These are phyloP conservation scores for Nicotiana tomentosiformis DNA, from an alignment of 257 asterid genomes.

Conservation along the genomic window DNA sequence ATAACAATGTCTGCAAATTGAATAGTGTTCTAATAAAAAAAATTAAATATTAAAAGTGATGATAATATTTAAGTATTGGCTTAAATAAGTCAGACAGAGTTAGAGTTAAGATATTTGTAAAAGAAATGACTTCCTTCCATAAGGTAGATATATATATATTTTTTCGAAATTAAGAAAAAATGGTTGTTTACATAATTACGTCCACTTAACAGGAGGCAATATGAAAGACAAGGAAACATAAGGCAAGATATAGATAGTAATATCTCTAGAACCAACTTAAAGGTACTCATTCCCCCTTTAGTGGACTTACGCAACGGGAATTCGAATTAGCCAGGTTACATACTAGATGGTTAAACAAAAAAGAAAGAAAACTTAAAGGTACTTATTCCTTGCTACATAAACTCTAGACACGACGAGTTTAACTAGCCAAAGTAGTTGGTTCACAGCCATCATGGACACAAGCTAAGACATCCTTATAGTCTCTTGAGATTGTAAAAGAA, in stretches of 20 bases:
- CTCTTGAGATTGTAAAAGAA: slow-evolving; percentile 1
- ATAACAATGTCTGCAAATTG: too few relatives aligned
- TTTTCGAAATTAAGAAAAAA: neutral
- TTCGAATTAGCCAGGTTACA: neutral
- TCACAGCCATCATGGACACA: slow-evolving; percentile 6
- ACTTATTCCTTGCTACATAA: neutral
- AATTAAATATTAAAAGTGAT: too few relatives aligned
- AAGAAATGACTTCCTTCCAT: too few relatives aligned
- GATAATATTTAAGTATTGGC: too few relatives aligned
- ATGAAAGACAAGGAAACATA: neutral
- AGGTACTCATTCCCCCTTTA: neutral
- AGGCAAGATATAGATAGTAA: neutral
- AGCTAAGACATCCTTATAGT: slow-evolving; percentile 3
- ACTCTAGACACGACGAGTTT: neutral
- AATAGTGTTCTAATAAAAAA: too few relatives aligned
- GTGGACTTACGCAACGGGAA: neutral
- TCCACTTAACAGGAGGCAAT: neutral
- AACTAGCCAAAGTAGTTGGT: slow-evolving; percentile 6
- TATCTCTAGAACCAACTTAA: neutral
- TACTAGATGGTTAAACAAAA: neutral
- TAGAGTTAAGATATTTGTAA: too few relatives aligned
- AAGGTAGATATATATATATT: too few relatives aligned
- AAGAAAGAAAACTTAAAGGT: neutral
- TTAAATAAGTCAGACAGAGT: too few relatives aligned
- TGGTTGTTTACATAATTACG: neutral